phyloP scores from a whole-genome alignment of 2,329 filamentous ascomycete genomes.

The Beauveria scarabaeidicola region DNA sequence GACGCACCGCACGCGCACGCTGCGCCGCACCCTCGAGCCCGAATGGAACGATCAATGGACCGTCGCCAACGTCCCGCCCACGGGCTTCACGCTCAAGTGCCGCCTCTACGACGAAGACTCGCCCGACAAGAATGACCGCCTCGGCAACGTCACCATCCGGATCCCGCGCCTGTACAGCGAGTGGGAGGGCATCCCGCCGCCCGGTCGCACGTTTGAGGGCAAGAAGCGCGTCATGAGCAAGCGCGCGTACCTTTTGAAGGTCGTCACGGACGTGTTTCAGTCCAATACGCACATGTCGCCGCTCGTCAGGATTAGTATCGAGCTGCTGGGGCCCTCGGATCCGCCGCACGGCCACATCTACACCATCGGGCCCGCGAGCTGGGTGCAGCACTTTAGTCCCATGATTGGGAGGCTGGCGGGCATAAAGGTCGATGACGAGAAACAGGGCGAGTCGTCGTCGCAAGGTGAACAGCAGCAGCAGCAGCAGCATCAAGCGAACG shows the following conservation, averaged over 20 bases:
- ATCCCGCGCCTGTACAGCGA: conserved; percentile 50
- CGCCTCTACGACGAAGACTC: conserved; percentile 86
- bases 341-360: conserved; percentile 62
- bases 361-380: conserved; percentile 67
- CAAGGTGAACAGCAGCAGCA: conserved; percentile 11
- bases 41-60: conserved; percentile 81
- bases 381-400: conserved; percentile 79
- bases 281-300: conserved; percentile 60
- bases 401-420: conserved; percentile 77
- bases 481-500: conserved; percentile 24
- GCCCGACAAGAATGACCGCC: conserved; percentile 73
- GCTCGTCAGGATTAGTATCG: conserved; percentile 61
- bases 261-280: conserved; percentile 54
- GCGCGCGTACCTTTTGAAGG: conserved; percentile 70
- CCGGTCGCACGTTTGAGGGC: conserved; percentile 53
- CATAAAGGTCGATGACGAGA: conserved; percentile 45
- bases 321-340: conserved; percentile 69
- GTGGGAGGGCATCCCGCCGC: conserved; percentile 60
- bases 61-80: conserved; percentile 74
- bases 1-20: conserved; percentile 64
- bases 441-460: conserved; percentile 42
- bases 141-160: conserved; percentile 75
- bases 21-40: conserved; percentile 64
- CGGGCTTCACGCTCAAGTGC: conserved; percentile 77
- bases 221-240: conserved; percentile 85